Conservation (phyloP, 106 monocot genomes). For the Dendrobium nobile region DNA sequence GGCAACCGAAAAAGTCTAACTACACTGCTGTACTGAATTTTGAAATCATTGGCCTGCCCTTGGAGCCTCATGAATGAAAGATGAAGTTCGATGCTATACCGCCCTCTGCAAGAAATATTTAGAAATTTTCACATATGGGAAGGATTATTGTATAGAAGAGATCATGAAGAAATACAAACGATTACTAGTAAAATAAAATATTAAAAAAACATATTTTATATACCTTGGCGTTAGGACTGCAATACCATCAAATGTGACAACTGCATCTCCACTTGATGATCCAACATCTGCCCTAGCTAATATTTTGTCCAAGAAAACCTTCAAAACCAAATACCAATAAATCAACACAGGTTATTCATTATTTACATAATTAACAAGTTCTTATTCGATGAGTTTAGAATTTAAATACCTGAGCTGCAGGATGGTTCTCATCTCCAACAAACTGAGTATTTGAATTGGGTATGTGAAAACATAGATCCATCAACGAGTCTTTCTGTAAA, state of each 20-base stretch:
- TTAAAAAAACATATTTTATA: neutral
- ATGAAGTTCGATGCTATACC: slow-evolving; percentile 94
- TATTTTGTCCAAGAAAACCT: slow-evolving; percentile 88
- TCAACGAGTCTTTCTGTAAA: slow-evolving; percentile 86
- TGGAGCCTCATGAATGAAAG: slow-evolving; percentile 90
- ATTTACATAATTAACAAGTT: neutral
- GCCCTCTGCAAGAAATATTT: slow-evolving; percentile 46
- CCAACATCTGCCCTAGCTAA: slow-evolving; percentile 85
- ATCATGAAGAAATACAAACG: neutral
- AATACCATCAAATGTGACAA: slow-evolving; percentile 92
- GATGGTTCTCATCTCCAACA: slow-evolving; percentile 82
- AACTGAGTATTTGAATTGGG: slow-evolving; percentile 94
- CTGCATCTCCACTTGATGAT: slow-evolving; percentile 84
- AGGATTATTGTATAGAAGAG: neutral
- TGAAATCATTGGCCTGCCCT: slow-evolving; percentile 98
- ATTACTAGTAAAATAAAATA: neutral
- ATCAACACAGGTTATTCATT: neutral
- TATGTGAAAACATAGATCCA: slow-evolving; percentile 92
- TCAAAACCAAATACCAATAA: slow-evolving; percentile 9
- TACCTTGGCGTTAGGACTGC: slow-evolving; percentile 92
- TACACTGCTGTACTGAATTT: slow-evolving; percentile 96
- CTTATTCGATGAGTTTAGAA: neutral
- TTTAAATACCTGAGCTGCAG: slow-evolving; percentile 75
- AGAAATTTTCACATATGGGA: neutral
- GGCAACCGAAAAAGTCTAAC: slow-evolving; percentile 88